These are phyloP conservation scores for Fonsecaea multimorphosa DNA, from an alignment of 2,329 filamentous ascomycete genomes.

Conservation along the genomic window DNA sequence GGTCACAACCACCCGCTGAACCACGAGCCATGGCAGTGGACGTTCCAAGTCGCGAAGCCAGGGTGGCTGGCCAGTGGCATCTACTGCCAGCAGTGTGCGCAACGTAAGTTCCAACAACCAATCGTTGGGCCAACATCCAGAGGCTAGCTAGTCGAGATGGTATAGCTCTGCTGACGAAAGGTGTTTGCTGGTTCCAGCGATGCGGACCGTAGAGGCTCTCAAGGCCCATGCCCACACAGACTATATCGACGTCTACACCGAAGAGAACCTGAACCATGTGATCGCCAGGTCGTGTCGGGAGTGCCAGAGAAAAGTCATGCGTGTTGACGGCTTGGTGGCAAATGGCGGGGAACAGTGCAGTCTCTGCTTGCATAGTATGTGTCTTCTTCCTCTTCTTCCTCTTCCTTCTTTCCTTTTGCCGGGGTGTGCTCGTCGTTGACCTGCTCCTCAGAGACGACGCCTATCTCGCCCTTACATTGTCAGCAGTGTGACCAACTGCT, in stretches of 20 bases:
- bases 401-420: background rate
- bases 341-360: background rate
- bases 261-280: background rate
- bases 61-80: background rate
- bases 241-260: background rate
- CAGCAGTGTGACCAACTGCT: background rate
- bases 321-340: background rate
- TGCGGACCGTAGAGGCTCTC: background rate
- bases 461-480: background rate
- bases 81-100: background rate
- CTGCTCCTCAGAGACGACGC: background rate
- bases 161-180: background rate
- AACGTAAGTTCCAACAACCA: background rate
- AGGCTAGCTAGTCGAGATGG: too few relatives aligned
- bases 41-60: background rate
- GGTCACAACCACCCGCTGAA: background rate
- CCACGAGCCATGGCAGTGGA: constrained; percentile 1
- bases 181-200: background rate
- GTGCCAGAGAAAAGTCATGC: background rate
- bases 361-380: background rate
- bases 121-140: too few relatives aligned
- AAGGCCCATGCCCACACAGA: background rate
- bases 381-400: background rate
- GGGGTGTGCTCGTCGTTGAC: background rate
- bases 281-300: background rate